Evolutionary conservation across 257 asterid genomes (phyloP), one percentile per base, ranked within the genome.

Genomic region (Solanum tarijense): DNA sequence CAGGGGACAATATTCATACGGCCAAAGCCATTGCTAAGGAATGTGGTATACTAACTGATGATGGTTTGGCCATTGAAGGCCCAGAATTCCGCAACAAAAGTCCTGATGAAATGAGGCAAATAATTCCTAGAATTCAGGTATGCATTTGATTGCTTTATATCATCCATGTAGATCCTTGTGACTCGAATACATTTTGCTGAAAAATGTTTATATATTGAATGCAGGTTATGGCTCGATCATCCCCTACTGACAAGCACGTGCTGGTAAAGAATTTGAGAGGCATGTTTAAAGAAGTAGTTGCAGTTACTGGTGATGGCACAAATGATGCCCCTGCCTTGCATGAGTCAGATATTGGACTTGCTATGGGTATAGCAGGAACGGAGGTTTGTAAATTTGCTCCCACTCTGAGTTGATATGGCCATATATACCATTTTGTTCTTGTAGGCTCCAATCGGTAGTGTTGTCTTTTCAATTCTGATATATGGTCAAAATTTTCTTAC

Each of bases 191-290:
- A 52, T 35, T 68, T 25, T 85, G 73, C 74, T 86, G 76, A 91
- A 68, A 91, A 89, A 16, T 62, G 68, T 71, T 20, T 21, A 9
- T 71, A 83, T 86, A 25, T 88, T 85, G 88, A 84, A 79, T 91
- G 87, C 91, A 97, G 99, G 99, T 97, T 38, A 96, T 97, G 98
- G 99, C 98, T 55, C 95, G 99, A 87, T 97, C 99, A 20, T 96
- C 98, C 21, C 99, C 99, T 38, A 93, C 93, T 16, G 99, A 97
- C 93, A 97, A 97, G 91, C 97, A 97, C 74, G 88, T 93, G 73
- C 92, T 97, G 71, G 99, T 95, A 83, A 95, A 93, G 93, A 93
- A 92, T 74, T 90, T 95, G 43, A 92, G 98, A 92, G 92, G 92
- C 83, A 87, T 73, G 92, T 94, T 93, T 83, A 88, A 83, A 91